Evolutionary conservation across 352 stramenopile genomes (phyloP), one percentile per base, ranked within the genome.

Genomic region (Globisporangium canariense): DNA sequence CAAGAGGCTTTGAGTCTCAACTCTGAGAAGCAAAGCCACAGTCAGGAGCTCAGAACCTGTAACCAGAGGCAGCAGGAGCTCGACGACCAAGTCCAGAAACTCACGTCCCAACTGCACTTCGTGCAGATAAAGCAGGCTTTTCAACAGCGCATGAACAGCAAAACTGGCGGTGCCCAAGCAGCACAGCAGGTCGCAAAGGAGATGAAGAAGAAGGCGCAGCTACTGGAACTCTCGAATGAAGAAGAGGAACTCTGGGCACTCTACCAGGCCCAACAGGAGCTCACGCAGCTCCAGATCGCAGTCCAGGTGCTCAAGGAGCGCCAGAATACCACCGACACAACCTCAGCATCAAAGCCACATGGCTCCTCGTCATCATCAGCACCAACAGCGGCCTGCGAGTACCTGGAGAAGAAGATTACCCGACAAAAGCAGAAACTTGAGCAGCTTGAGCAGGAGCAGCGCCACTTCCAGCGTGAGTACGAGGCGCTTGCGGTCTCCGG

Each of bases 191-290:
- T 67, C 18, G 10, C 47, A 9, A 70, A 71, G 20, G 77, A 78
- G 25, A 85, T 86, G 73, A 74, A 74, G 51, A 64, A 51, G 9
- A 80, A 75, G 59, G 67, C 70, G 14, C 70, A 73, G 46, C 40
- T 47, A 1, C 66, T 83, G 50, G 78, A 89, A 20, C 58, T 89
- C 14, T 78, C 79, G 2, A 58, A 30, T 0, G 76, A 88, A 58
- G 78, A 89, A 41, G 79, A 90, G 58, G 74, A 88, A 53, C 79
- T 85, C 14, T 87, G 74, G 71, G 61, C 60, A 25, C 71, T 84
- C 6, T 83, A 76, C 38, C 68, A 87, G 56, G 76, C 74, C 0
- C 76, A 90, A 16, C 65, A 88, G 57, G 76, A 90, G 69, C 72
- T 90, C 30, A 74, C 52, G 22, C 77, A 88, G 43, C 64, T 90